Conservation (phyloP, 1,284 basidiomycete genomes). For the Athelia sp. region DNA sequence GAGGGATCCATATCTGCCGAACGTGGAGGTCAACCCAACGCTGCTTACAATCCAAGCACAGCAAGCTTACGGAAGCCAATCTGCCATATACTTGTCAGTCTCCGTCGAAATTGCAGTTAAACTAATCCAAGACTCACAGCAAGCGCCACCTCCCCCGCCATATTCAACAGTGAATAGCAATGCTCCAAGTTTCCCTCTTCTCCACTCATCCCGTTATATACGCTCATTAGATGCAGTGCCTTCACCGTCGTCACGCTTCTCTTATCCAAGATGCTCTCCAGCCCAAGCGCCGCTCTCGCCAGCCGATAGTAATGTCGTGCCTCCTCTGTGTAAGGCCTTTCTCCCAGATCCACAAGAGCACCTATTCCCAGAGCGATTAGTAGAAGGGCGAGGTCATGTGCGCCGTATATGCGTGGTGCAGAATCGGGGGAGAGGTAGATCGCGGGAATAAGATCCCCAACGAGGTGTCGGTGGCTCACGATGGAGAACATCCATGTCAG, state of each 20-base stretch:
- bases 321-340: slow-evolving; percentile 45
- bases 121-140: slow-evolving; percentile 31
- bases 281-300: slow-evolving; percentile 38
- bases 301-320: slow-evolving; percentile 51
- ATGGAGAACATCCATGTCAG: slow-evolving; percentile 52
- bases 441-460: slow-evolving; percentile 39
- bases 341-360: slow-evolving; percentile 40
- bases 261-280: slow-evolving; percentile 38
- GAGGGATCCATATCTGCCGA: slow-evolving; percentile 47
- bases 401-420: slow-evolving; percentile 27
- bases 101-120: no score
- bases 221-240: slow-evolving; percentile 45
- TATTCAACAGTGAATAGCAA: slow-evolving; percentile 38
- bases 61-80: slow-evolving; percentile 48
- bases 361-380: slow-evolving; percentile 47
- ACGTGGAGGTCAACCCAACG: no score
- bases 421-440: slow-evolving; percentile 30
- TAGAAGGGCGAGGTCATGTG: slow-evolving; percentile 46
- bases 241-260: slow-evolving; percentile 44
- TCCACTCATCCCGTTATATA: slow-evolving; percentile 49
- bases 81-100: no score
- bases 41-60: no score
- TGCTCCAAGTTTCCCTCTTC: slow-evolving; percentile 44
- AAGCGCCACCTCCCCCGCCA: slow-evolving; percentile 41
- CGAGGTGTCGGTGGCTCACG: slow-evolving; percentile 37